phyloP scores from a whole-genome alignment of 1,139 yeast species.

The Hanseniaspora sp. region DNA sequence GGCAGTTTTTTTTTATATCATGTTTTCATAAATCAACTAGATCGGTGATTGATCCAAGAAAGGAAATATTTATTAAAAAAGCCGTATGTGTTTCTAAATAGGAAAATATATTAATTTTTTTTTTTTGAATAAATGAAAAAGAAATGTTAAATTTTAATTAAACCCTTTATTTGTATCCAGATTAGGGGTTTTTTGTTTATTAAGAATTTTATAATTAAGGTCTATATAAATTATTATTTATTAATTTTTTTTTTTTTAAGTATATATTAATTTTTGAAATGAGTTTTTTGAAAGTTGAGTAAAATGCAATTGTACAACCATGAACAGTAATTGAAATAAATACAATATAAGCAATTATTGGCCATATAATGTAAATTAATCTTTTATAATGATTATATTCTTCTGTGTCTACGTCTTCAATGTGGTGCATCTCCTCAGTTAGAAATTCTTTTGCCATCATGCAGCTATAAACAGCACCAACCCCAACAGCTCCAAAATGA shows the following conservation, averaged over 20 bases:
- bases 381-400: slow-evolving; percentile 49
- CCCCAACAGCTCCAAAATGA: slow-evolving; percentile 97
- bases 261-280: slow-evolving; percentile 13
- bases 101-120: neutral
- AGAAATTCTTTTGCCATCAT: slow-evolving; percentile 73
- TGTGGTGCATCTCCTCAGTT: slow-evolving; percentile 34
- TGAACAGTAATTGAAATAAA: slow-evolving; percentile 83
- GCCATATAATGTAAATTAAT: slow-evolving; percentile 73
- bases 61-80: too few relatives aligned
- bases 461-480: slow-evolving; percentile 88
- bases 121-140: neutral
- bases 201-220: too few relatives aligned
- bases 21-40: neutral
- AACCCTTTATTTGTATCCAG: too few relatives aligned
- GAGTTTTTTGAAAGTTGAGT: slow-evolving; percentile 59
- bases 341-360: slow-evolving; percentile 73
- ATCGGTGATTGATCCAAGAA: neutral
- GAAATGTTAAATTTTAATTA: slow-evolving; percentile 39
- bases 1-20: neutral
- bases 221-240: too few relatives aligned
- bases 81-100: neutral
- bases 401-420: slow-evolving; percentile 37
- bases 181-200: too few relatives aligned
- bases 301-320: slow-evolving; percentile 80
- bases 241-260: too few relatives aligned